These are phyloP conservation scores for Flaveria robusta DNA, from an alignment of 129 eudicot genomes.

Conservation along the genomic window DNA sequence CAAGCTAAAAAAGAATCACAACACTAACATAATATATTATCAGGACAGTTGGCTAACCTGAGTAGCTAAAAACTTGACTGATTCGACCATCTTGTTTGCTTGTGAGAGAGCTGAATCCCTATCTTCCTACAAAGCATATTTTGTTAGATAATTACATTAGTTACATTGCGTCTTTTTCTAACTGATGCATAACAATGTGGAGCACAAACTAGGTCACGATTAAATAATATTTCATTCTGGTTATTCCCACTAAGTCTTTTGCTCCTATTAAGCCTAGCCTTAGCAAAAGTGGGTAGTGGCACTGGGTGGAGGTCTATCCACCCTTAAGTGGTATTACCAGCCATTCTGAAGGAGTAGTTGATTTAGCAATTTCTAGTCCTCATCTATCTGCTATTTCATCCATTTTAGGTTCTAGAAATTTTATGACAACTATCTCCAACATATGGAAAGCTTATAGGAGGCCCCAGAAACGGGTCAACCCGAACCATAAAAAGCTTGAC, in stretches of 20 bases:
- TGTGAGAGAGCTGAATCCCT: slow-evolving; percentile 61
- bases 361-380: too few species aligned
- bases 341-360: too few species aligned
- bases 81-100: slow-evolving; percentile 83
- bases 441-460: too few species aligned
- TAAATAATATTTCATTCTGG: too few species aligned
- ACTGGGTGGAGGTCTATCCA: slow-evolving; percentile 13
- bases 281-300: neutral
- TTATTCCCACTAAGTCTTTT: too few species aligned
- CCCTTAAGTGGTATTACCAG: slow-evolving; percentile 20
- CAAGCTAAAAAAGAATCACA: neutral
- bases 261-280: too few species aligned
- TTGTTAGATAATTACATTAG: slow-evolving; percentile 1
- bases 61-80: slow-evolving; percentile 70
- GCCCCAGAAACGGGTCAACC: too few species aligned
- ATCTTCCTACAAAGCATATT: slow-evolving; percentile 58
- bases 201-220: too few species aligned
- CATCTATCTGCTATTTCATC: too few species aligned
- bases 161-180: neutral
- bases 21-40: slow-evolving; percentile 14
- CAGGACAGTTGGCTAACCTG: slow-evolving; percentile 49
- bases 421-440: too few species aligned
- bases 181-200: slow-evolving; percentile 1
- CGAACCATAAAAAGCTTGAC: too few species aligned
- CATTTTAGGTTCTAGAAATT: too few species aligned